Evolutionary conservation across 768 basidiomycete species (phyloP), one percentile per base, ranked within the genome.

Genomic region (Thelephora aurantiotincta): DNA sequence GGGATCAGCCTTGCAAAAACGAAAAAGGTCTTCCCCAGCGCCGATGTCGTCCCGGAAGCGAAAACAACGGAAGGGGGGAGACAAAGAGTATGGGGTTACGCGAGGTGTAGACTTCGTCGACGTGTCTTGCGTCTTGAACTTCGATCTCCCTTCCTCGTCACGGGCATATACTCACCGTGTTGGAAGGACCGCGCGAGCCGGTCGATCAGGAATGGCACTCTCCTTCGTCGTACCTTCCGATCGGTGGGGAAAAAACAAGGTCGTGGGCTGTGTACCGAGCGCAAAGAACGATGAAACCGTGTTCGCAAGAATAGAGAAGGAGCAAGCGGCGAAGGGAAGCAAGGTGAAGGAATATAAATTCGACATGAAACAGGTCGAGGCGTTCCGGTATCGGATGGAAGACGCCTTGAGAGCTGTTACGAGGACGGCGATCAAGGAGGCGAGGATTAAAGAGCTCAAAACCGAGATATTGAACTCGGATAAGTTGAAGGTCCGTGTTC

Each of bases 381-480:
- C 89, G 18, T 99, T 99, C 67, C 70, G 93, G 58, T 99, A 99
- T 66, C 75, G 96, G 43, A 97, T 97, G 94, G 89, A 94, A 59
- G 96, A 98, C 58, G 96, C 90, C 1, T 60, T 98, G 56, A 72
- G 89, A 53, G 76, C 82, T 42, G 92, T 96, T 9, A 98, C 96
- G 48, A 74, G 81, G 54, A 81, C 77, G 48, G 78, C 82, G 6
- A 78, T 98, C 51, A 76, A 81, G 54, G 94, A 99, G 63, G 96
- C 96, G 1, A 70, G 92, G 55, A 71, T 96, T 42, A 94, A 93
- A 63, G 94, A 98, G 63, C 66, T 98, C 55, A 92, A 94, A 63
- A 67, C 80, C 26, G 96, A 99, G 63, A 81, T 98, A 34, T 63
- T 99, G 53, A 93, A 96, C 60, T 93, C 90, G 37, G 91, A 94